Evolutionary conservation across 1,139 yeast species (phyloP), one percentile per base, ranked within the genome.

Genomic region (Suzukiozyma palmioleophila): DNA sequence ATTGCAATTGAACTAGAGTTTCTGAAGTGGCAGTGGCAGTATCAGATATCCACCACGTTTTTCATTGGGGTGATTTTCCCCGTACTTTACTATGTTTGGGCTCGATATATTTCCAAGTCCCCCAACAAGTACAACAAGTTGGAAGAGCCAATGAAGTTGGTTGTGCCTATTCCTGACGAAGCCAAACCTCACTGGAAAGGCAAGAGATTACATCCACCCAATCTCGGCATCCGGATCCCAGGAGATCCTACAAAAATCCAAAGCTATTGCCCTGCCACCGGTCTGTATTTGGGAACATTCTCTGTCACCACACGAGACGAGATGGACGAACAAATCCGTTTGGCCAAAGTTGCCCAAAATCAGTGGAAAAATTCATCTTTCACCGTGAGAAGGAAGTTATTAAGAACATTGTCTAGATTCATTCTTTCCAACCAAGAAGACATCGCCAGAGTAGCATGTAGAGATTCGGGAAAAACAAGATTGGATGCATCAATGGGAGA

Each of bases 401-500:
- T 92, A 43, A 70, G 75, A 43, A 83, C 97, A 0, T 69, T 92
- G 43, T 75, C 78, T 47, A 74, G 83, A 41, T 90, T 73, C 57
- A 79, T 92, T 38, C 61, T 85, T 39, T 83, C 81, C 39, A 83
- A 92, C 59, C 98, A 92, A 59, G 92, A 84, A 40, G 81, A 81
- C 39, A 78, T 92, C 37, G 96, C 96, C 3, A 71, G 95, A 37
- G 84, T 92, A 8, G 97, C 97, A 0, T 92, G 97, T 60, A 74
- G 97, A 50, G 98, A 92, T 57, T 84, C 96, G 24, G 98, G 98
- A 27, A 92, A 92, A 59, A 90, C 98, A 2, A 82, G 85, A 81
- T 69, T 92, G 34, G 97, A 92, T 65, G 97, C 98, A 2, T 83
- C 92, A 42, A 82, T 92, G 84, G 98, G 98, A 34, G 98, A 92